Percentiles rank a stretch among this genome's conserved stretches.
Evolutionary conservation across 2,329 filamentous ascomycete species (phyloP).

Genomic region (Aquanectria penicillioides): DNA sequence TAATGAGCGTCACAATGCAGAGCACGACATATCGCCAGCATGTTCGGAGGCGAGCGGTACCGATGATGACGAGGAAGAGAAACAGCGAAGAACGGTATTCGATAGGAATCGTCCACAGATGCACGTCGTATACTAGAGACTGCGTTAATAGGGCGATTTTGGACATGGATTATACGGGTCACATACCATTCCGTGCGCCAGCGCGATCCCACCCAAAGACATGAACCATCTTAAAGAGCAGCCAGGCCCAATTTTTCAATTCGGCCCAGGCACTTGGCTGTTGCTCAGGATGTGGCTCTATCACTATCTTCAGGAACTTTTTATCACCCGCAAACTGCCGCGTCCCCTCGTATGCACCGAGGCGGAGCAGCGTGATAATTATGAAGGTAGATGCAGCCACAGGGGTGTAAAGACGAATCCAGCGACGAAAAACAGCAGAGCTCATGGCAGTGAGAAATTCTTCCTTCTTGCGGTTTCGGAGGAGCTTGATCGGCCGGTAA

Average conservation of each 20-base stretch:
- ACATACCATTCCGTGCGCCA: constrained; percentile 56
- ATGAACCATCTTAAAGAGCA: constrained; percentile 61
- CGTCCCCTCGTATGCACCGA: constrained; percentile 60
- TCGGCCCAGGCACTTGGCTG: too few species aligned
- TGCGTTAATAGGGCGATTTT: constrained; percentile 26
- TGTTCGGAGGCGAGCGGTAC: constrained; percentile 56
- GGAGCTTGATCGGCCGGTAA: constrained; percentile 59
- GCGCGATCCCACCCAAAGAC: constrained; percentile 60
- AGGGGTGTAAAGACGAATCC: constrained; percentile 63
- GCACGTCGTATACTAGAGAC: constrained; percentile 61
- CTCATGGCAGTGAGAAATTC: constrained; percentile 57
- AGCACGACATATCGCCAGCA: constrained; percentile 54
- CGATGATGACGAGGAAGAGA: constrained; percentile 64
- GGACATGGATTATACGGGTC: not conserved
- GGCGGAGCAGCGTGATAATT: constrained; percentile 54
- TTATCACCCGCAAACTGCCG: constrained; percentile 56
- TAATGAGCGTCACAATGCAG: constrained; percentile 54
- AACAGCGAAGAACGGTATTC: constrained; percentile 68
- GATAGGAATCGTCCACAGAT: constrained; percentile 71
- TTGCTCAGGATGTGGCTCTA: constrained; percentile 57
- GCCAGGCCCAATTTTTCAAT: constrained; percentile 56
- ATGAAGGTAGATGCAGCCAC: constrained; percentile 60
- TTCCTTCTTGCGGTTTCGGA: constrained; percentile 47
- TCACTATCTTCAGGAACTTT: too few species aligned
- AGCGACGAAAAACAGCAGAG: constrained; percentile 62